phyloP scores from a whole-genome alignment of 2,329 filamentous ascomycete genomes.

The Lojkania enalia region DNA sequence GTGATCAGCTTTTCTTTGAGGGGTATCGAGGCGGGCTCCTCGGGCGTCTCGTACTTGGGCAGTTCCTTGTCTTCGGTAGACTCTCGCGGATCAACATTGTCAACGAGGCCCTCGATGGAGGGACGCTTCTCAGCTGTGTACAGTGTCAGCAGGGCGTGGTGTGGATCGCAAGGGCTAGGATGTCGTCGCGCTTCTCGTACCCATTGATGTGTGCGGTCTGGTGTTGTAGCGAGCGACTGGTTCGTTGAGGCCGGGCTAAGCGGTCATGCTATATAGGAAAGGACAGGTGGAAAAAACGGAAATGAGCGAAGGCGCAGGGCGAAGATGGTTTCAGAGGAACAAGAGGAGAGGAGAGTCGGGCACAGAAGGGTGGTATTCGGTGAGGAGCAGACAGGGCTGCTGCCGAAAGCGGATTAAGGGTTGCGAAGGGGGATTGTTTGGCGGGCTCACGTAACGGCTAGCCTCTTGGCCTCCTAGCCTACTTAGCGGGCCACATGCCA shows the following conservation, averaged over 20 bases:
- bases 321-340: constrained; percentile 2
- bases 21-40: constrained; percentile 28
- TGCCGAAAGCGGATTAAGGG: constrained; percentile 10
- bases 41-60: constrained; percentile 38
- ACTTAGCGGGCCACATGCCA: no score
- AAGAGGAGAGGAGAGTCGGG: constrained; percentile 4
- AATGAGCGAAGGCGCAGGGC: constrained; percentile 19
- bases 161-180: constrained; percentile 3
- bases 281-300: constrained; percentile 16
- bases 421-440: no score
- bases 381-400: constrained; percentile 1
- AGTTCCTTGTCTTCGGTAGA: constrained; percentile 39
- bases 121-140: constrained; percentile 41
- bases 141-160: constrained; percentile 22
- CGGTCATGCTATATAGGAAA: constrained; percentile 28
- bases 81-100: constrained; percentile 42
- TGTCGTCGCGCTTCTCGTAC: constrained; percentile 21
- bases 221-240: constrained; percentile 28
- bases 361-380: constrained; percentile 8
- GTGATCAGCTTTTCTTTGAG: constrained; percentile 45
- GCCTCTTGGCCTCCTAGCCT: no score
- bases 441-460: no score
- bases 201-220: constrained; percentile 27
- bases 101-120: constrained; percentile 44
- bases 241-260: constrained; percentile 22